These are phyloP conservation scores for Xerocomellus intermedius DNA, from an alignment of 768 basidiomycete genomes.

Conservation along the genomic window DNA sequence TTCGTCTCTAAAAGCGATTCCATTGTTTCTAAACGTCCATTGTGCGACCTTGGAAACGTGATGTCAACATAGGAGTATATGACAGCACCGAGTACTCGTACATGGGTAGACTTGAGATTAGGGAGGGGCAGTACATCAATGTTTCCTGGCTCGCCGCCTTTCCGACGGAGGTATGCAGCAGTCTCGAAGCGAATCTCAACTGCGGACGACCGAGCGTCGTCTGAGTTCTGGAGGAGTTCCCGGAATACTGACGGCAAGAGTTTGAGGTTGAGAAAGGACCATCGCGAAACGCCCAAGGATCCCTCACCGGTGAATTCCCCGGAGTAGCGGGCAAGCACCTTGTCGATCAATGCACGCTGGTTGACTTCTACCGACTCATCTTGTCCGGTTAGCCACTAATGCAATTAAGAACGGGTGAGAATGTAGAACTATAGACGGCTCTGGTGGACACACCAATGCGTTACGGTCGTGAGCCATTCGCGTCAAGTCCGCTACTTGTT, in stretches of 20 bases:
- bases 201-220: too few species aligned
- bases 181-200: too few species aligned
- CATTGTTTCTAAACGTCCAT: neutral
- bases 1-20: neutral
- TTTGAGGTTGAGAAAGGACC: neutral
- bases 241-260: too few species aligned
- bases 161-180: slow-evolving; percentile 35
- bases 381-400: slow-evolving; percentile 55
- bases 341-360: slow-evolving; percentile 95
- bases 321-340: slow-evolving; percentile 92
- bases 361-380: slow-evolving; percentile 90
- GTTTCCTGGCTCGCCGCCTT: slow-evolving; percentile 6
- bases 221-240: too few species aligned
- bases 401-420: neutral
- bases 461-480: slow-evolving; percentile 31
- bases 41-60: neutral
- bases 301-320: slow-evolving; percentile 81
- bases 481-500: neutral
- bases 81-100: slow-evolving; percentile 29
- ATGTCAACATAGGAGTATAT: neutral
- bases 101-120: slow-evolving; percentile 62
- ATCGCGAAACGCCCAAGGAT: neutral
- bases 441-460: slow-evolving; percentile 24
- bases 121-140: slow-evolving; percentile 39
- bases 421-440: neutral